phyloP scores from a whole-genome alignment of 768 basidiomycete species.

The Boletus reticulatus region DNA sequence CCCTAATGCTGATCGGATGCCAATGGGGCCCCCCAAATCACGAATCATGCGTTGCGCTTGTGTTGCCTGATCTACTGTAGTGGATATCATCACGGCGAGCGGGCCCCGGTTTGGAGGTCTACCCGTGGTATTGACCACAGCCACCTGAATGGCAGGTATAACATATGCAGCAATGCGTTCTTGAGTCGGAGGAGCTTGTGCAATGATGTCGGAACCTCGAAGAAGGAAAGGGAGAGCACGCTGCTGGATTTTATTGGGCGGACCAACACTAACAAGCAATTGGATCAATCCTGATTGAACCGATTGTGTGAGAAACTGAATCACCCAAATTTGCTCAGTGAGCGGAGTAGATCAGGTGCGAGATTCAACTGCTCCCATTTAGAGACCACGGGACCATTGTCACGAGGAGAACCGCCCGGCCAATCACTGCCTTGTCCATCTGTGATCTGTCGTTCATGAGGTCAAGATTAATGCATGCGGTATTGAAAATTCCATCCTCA shows the following conservation, averaged over 20 bases:
- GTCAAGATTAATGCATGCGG: conserved; percentile 12
- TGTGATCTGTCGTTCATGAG: conserved; percentile 40
- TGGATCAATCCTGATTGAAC: conserved; percentile 14
- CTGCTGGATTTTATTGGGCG: conserved; percentile 98
- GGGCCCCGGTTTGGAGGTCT: conserved; percentile 67
- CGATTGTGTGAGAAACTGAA: conserved; percentile 26
- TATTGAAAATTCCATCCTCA: conserved; percentile 37
- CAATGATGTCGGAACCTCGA: conserved; percentile 93
- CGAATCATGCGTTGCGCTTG: conserved; percentile 96
- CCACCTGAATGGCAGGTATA: conserved; percentile 85
- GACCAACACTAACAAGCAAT: conserved; percentile 69
- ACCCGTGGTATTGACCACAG: conserved; percentile 58
- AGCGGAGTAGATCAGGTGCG: conserved; percentile 82
- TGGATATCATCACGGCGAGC: conserved; percentile 91
- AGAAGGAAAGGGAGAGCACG: conserved; percentile 94
- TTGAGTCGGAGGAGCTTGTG: conserved; percentile 97
- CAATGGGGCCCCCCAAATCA: conserved; percentile 90
- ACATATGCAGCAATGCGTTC: conserved; percentile 98
- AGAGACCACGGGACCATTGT: conserved; percentile 76
- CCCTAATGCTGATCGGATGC: conserved; percentile 85
- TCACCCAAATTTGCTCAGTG: conserved; percentile 92
- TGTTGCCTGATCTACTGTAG: conserved; percentile 97
- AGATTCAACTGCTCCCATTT: conserved; percentile 96
- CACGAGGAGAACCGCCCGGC: conserved; percentile 55
- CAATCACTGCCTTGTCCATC: conserved; percentile 58